Conservation (phyloP, 495 filamentous ascomycete genomes). For the Aspergillus olivimuriae region DNA sequence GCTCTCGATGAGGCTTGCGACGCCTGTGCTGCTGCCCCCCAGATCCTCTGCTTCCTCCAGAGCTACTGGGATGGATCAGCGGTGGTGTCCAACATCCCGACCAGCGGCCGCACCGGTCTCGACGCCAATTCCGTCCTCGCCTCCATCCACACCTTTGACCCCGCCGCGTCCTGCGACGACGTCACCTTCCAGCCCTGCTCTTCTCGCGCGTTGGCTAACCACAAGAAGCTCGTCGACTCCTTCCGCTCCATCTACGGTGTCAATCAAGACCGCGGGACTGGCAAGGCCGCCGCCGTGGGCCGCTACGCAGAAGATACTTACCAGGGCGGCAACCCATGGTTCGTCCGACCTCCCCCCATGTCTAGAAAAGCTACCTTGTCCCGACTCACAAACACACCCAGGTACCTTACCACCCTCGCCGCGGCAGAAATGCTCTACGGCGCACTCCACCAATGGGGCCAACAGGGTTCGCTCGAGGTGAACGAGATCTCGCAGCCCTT, state of each 20-base stretch:
- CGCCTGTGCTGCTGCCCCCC: conserved; percentile 42
- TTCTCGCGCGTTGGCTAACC: conserved; percentile 39
- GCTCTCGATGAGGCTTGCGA: conserved; percentile 36
- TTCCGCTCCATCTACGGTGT: conserved; percentile 44
- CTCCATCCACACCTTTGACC: conserved; percentile 41
- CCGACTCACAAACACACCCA: conserved; percentile 3
- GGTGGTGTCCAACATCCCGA: conserved; percentile 37
- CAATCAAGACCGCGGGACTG: conserved; percentile 32
- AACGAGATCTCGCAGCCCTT: conserved; percentile 33
- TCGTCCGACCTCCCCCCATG: conserved; percentile 4
- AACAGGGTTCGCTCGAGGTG: conserved; percentile 37
- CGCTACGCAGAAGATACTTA: conserved; percentile 65
- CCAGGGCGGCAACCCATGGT: conserved; percentile 57
- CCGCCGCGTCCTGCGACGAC: conserved; percentile 42
- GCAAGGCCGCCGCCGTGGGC: conserved; percentile 55
- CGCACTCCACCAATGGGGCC: conserved; percentile 44
- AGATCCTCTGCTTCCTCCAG: conserved; percentile 45
- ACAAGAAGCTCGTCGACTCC: conserved; percentile 43
- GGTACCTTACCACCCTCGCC: conserved; percentile 34
- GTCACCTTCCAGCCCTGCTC: conserved; percentile 47
- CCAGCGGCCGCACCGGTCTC: conserved; percentile 35
- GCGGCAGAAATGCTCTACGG: conserved; percentile 37
- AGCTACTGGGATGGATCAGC: conserved; percentile 40
- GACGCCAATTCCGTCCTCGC: conserved; percentile 44
- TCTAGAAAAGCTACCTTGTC: background rate